Conservation (phyloP, 768 basidiomycete species). For the Phaeolepiota aurea region DNA sequence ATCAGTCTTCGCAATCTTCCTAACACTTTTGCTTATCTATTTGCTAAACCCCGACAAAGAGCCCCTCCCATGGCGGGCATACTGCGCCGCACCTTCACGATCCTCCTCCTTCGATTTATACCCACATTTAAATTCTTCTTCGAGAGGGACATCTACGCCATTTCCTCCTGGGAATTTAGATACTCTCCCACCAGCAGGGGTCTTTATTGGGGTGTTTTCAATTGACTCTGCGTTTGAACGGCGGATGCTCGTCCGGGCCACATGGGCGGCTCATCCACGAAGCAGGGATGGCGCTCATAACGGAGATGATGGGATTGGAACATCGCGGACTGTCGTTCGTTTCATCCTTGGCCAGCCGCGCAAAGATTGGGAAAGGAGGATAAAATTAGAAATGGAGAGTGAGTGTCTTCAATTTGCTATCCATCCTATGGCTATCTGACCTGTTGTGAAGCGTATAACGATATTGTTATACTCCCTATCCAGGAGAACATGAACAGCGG, state of each 20-base stretch:
- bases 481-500: conserved; percentile 95
- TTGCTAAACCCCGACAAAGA: conserved; percentile 95
- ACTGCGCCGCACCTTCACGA: conserved; percentile 65
- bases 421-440: too few species aligned
- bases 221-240: conserved; percentile 81
- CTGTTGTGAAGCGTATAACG: conserved; percentile 84
- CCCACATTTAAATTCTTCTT: conserved; percentile 28
- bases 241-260: conserved; percentile 78
- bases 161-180: conserved; percentile 77
- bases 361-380: conserved; percentile 67
- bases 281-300: conserved; percentile 67
- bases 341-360: conserved; percentile 86
- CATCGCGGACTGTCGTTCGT: conserved; percentile 77
- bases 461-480: conserved; percentile 77
- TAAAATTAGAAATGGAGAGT: conserved; percentile 90
- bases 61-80: conserved; percentile 88
- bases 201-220: conserved; percentile 88
- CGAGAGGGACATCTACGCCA: conserved; percentile 20
- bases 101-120: conserved; percentile 32
- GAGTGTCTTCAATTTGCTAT: conserved; percentile 22
- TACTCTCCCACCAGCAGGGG: conserved; percentile 68
- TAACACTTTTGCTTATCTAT: conserved; percentile 86
- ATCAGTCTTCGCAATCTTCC: conserved; percentile 70
- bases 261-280: conserved; percentile 80
- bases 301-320: conserved; percentile 65